These are phyloP conservation scores for Exophiala spinifera DNA, from an alignment of 2,329 filamentous ascomycete species.

Conservation along the genomic window DNA sequence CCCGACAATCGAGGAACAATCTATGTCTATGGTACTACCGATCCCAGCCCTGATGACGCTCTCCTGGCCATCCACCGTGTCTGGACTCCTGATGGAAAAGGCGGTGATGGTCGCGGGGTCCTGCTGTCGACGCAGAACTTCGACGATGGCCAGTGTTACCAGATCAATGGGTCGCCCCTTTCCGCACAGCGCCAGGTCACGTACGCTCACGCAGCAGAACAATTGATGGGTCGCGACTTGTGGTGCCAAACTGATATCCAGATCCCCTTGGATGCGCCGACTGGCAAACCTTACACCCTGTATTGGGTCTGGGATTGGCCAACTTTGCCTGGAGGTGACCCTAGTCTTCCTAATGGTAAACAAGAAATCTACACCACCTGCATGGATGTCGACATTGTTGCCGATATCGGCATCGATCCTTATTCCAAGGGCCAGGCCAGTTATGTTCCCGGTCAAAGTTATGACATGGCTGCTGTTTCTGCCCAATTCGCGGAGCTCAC, in stretches of 20 bases:
- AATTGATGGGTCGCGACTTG: slow-evolving; percentile 57
- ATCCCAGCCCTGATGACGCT: slow-evolving; percentile 59
- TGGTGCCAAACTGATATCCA: slow-evolving; percentile 80
- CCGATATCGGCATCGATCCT: slow-evolving; percentile 16
- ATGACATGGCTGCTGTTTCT: slow-evolving; percentile 40
- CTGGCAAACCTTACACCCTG: slow-evolving; percentile 68
- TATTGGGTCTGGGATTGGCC: slow-evolving; percentile 99
- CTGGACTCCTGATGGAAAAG: slow-evolving; percentile 78
- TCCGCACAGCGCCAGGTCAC: slow-evolving; percentile 57
- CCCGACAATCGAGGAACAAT: slow-evolving; percentile 67
- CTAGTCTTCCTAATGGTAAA: slow-evolving; percentile 41
- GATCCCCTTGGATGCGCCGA: slow-evolving; percentile 64
- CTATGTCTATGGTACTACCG: slow-evolving; percentile 68
- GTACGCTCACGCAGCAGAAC: slow-evolving; percentile 51
- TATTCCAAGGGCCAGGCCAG: slow-evolving; percentile 23
- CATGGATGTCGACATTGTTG: slow-evolving; percentile 46
- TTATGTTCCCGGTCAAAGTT: slow-evolving; percentile 36
- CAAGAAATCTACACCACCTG: slow-evolving; percentile 49
- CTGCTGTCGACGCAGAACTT: slow-evolving; percentile 76
- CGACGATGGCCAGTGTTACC: slow-evolving; percentile 88
- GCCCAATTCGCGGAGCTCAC: slow-evolving; percentile 38
- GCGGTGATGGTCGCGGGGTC: slow-evolving; percentile 72
- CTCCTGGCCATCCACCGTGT: slow-evolving; percentile 63
- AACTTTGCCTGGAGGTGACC: slow-evolving; percentile 42
- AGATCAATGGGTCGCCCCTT: slow-evolving; percentile 63